Percentiles rank a stretch among this genome's conserved stretches.
These are phyloP conservation scores for Amaranthus cruentus DNA, from an alignment of 148 eudicot species.

Conservation along the genomic window DNA sequence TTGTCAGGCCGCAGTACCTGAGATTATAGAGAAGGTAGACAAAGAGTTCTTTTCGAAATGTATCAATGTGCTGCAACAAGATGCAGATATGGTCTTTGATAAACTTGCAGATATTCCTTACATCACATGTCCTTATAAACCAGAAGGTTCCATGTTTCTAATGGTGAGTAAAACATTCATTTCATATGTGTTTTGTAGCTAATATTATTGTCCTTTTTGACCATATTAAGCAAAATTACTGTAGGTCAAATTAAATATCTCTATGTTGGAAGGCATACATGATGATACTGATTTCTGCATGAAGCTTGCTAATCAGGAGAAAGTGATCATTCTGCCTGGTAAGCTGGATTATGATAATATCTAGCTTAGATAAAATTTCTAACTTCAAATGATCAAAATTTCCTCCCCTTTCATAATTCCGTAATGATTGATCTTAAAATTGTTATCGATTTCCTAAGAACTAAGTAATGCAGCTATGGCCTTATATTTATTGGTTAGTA, in stretches of 20 bases:
- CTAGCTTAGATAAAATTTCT: neutral
- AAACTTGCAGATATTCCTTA: conserved; percentile 20
- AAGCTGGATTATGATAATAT: neutral
- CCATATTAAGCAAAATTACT: neutral
- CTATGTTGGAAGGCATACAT: conserved; percentile 20
- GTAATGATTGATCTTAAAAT: too few relatives aligned
- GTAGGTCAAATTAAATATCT: conserved; percentile 24
- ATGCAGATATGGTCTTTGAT: conserved; percentile 15
- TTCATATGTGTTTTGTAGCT: neutral
- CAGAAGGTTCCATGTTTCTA: conserved; percentile 32
- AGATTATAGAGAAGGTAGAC: conserved; percentile 23
- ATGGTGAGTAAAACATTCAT: conserved; percentile 16
- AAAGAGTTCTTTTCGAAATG: conserved; percentile 20
- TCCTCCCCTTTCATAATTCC: too few relatives aligned
- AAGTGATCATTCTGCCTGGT: conserved; percentile 31
- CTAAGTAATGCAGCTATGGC: too few relatives aligned
- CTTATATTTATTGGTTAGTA: too few relatives aligned
- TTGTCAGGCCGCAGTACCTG: conserved; percentile 26
- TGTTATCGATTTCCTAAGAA: too few relatives aligned
- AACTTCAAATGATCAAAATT: too few relatives aligned
- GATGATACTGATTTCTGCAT: conserved; percentile 43
- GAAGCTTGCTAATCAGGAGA: conserved; percentile 31
- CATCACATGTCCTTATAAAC: conserved; percentile 26
- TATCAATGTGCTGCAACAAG: conserved; percentile 13
- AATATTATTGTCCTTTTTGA: neutral